Base-by-base conservation (phyloP, 2,329 filamentous ascomycete genomes). In the Penicillium sp. region DNA sequence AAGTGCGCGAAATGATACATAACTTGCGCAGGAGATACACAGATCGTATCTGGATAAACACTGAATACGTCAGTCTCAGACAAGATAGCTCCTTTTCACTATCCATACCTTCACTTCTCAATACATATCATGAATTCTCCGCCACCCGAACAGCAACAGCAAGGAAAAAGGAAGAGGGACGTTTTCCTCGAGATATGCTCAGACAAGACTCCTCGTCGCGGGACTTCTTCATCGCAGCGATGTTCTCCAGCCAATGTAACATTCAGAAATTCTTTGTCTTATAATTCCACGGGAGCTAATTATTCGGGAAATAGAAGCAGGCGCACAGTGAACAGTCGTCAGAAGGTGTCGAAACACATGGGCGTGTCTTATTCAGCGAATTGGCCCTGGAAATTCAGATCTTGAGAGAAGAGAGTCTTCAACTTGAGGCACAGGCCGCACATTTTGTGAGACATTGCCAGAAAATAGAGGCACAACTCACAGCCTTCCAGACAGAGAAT, bases 181-280 rank as follows among this genome's bases (percentile, higher is more conserved):
- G 15, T 28, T 28, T 28, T 14, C n/a, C 26, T 5, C n/a, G 26
- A 28, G n/a, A 28, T 7, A 28, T 28, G 26, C 26, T 13, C 26
- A 10, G 26, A 28, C 26, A 28, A 28, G 26, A 28, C 10, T 28
- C 6, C 26, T 28, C 26, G n/a, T n/a, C n/a, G n/a, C n/a, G n/a
- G n/a, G n/a, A n/a, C 7, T 7, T 10, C n/a, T 7, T 7, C 26
- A 28, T 13, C 26, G 26, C 26, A 28, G 26, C 26, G n/a, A 28
- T 13, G n/a, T 28, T 28, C 26, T 28, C 26, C 26, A 28, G 26
- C 15, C n/a, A 28, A 28, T 28, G 26, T 28, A 28, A 28, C n/a
- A 7, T 28, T 28, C 26, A n/a, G n/a, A n/a, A n/a, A n/a, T n/a
- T n/a, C n/a, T n/a, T 28, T 28, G 7, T 28, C n/a, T 28, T 28